Evolutionary conservation across 495 filamentous ascomycete genomes (phyloP), one percentile per base, ranked within the genome.

Genomic region (Acidomyces sp.): DNA sequence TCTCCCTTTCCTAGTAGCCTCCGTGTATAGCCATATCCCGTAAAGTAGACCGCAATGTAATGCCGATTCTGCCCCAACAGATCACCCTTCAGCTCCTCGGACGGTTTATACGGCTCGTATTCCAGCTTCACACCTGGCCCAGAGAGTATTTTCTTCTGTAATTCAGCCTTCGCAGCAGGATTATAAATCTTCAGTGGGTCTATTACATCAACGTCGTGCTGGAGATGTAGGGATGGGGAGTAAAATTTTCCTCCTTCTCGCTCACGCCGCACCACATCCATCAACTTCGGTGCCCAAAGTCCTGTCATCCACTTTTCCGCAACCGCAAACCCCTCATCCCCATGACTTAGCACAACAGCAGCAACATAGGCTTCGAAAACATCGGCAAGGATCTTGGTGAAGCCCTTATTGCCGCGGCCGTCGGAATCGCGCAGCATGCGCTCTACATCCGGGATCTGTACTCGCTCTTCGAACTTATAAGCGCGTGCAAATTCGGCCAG

Each of bases 281-380:
- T 66, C 21, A 62, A 29, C 30, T 51, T 46, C 32, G 53, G 51
- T 47, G 64, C 64, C 84, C 85, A 94, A 1, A 92, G 56, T 7
- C 61, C 57, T 32, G 69, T 71, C 34, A 94, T 55, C 83, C 84
- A 94, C 18, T 66, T 47, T 38, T 77, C 67, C 6, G 65, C 77
- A 12, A 62, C 64, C 36, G 53, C 43, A 35, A 80, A 69, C 5
- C 85, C 85, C 29, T 71, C 51, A 9, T 52, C 57, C 0, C 72
- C 61, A 52, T 81, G 67, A 10, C 75, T 75, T 6, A 85, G 58
- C 31, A 92, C 68, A 18, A 83, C 55, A 10, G 81, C 85, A 15
- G 82, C 86, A 7, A 86, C 71, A 56, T 88, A 93, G 1, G 86
- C 78, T 58, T 94, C 86, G 53, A 94, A 87, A 6, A 94, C 69